Conservation (phyloP, 177 flowering plant species). For the Vitis hybrid region DNA sequence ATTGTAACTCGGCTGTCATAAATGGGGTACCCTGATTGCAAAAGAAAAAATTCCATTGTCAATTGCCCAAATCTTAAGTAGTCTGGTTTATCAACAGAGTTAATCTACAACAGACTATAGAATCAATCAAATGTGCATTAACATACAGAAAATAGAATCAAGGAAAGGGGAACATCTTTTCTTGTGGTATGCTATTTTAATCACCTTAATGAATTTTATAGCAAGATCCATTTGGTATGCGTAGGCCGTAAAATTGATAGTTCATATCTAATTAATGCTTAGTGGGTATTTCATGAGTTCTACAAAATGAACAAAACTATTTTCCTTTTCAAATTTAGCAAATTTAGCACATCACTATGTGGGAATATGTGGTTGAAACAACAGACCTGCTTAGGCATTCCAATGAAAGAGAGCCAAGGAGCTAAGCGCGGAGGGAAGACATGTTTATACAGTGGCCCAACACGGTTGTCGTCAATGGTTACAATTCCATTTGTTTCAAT, state of each 20-base stretch:
- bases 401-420: constrained; percentile 57
- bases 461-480: constrained; percentile 47
- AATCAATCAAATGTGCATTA: too few species aligned
- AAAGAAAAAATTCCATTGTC: not conserved
- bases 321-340: too few species aligned
- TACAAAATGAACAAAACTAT: too few species aligned
- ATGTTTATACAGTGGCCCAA: constrained; percentile 66
- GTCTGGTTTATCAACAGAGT: not conserved
- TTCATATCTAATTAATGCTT: too few species aligned
- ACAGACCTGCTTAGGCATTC: constrained; percentile 39
- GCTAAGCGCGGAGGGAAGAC: constrained; percentile 58
- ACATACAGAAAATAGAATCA: too few species aligned
- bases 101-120: too few species aligned
- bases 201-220: too few species aligned
- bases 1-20: constrained; percentile 25
- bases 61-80: not conserved
- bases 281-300: too few species aligned
- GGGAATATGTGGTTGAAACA: not conserved
- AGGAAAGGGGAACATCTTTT: too few species aligned
- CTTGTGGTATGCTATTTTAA: too few species aligned
- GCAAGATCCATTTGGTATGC: too few species aligned
- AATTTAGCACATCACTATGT: not conserved
- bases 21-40: not conserved
- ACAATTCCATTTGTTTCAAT: constrained; percentile 44
- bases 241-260: too few species aligned